phyloP scores from a whole-genome alignment of 2,329 filamentous ascomycete species.

The Colletotrichum lindemuthianum region DNA sequence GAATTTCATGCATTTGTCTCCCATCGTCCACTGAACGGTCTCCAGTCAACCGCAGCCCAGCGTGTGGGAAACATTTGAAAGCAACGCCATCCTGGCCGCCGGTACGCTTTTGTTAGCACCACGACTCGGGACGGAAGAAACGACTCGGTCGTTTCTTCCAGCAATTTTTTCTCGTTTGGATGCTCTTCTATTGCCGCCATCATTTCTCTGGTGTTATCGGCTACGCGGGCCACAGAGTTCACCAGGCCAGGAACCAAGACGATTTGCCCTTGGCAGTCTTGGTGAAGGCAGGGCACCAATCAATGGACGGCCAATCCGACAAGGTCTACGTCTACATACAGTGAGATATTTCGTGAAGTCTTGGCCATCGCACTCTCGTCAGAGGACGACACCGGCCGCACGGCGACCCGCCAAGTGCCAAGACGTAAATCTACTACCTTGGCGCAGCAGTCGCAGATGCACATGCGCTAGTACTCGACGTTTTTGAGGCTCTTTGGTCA shows the following conservation, averaged over 20 bases:
- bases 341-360: constrained; percentile 32
- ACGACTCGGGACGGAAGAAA: constrained; percentile 24
- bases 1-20: constrained; percentile 21
- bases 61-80: constrained; percentile 25
- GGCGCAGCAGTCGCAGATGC: constrained; percentile 9
- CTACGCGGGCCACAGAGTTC: background rate
- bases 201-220: background rate
- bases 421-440: constrained; percentile 24
- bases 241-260: background rate
- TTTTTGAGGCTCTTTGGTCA: constrained; percentile 15
- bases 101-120: constrained; percentile 9
- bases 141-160: constrained; percentile 11
- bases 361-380: constrained; percentile 22
- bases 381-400: constrained; percentile 31
- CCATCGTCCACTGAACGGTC: constrained; percentile 3
- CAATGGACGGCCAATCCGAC: constrained; percentile 4
- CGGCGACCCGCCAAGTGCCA: constrained; percentile 33
- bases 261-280: constrained; percentile 28
- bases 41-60: constrained; percentile 7
- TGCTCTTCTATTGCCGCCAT: background rate
- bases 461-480: background rate
- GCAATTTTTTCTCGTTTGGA: constrained; percentile 5
- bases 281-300: constrained; percentile 13
- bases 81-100: constrained; percentile 16
- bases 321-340: constrained; percentile 15